Percentiles rank a stretch among this genome's conserved stretches.
Evolutionary conservation across 768 basidiomycete genomes (phyloP).

Genomic region (Lactifluus subvellereus): DNA sequence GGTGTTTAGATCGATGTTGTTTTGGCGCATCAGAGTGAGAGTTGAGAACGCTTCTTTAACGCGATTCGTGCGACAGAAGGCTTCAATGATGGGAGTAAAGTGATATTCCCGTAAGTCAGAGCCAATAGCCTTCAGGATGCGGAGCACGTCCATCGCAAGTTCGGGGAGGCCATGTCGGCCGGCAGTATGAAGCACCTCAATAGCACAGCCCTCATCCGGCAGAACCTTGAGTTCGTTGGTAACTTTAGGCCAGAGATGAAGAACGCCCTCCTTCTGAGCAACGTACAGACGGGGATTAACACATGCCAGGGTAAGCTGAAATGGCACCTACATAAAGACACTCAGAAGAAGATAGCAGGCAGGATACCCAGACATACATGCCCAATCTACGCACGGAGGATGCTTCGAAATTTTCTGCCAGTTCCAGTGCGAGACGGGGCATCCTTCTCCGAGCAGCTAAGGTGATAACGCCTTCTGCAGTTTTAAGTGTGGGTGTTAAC

Average conservation of each 20-base stretch:
- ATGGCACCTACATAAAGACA: slow-evolving; percentile 55
- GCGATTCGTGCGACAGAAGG: slow-evolving; percentile 52
- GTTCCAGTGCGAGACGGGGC: slow-evolving; percentile 65
- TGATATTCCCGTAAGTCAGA: slow-evolving; percentile 62
- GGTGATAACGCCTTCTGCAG: slow-evolving; percentile 47
- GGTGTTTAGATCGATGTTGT: slow-evolving; percentile 43
- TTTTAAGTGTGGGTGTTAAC: slow-evolving; percentile 44
- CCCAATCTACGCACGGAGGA: slow-evolving; percentile 49
- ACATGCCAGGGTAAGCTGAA: background rate
- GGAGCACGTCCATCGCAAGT: slow-evolving; percentile 61
- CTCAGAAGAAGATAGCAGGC: slow-evolving; percentile 60
- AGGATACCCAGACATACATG: slow-evolving; percentile 54
- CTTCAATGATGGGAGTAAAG: slow-evolving; percentile 70
- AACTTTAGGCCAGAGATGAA: slow-evolving; percentile 54
- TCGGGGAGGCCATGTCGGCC: slow-evolving; percentile 66
- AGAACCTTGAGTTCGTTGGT: slow-evolving; percentile 46
- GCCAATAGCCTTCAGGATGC: slow-evolving; percentile 44
- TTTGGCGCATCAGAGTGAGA: slow-evolving; percentile 53
- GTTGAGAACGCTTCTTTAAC: slow-evolving; percentile 58
- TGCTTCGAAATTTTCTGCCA: slow-evolving; percentile 57
- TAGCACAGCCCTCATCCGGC: slow-evolving; percentile 71
- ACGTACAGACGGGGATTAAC: background rate
- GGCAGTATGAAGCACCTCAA: slow-evolving; percentile 65
- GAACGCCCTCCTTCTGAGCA: slow-evolving; percentile 59
- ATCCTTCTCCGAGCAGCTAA: slow-evolving; percentile 49